A percentile compares a stretch with the other conserved stretches of the same genome.
Evolutionary conservation across 73 alveolate species (phyloP).

Genomic region (Blepharisma stoltei): DNA sequence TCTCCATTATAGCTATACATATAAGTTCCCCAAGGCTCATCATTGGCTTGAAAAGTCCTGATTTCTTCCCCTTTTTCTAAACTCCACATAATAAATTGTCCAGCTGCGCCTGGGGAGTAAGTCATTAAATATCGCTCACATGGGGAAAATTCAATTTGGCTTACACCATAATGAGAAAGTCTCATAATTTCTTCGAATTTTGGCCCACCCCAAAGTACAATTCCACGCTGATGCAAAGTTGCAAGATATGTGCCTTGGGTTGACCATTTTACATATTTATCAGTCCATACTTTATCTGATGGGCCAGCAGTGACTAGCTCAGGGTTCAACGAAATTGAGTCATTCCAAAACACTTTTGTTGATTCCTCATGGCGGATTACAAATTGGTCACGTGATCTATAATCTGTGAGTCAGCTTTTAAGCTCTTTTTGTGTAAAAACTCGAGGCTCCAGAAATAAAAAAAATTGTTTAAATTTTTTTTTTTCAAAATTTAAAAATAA

Average conservation of each 20-base stretch:
- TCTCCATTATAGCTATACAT: slow-evolving; percentile 22
- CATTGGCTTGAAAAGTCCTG: slow-evolving; percentile 25
- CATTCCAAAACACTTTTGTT: slow-evolving; percentile 27
- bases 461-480: too few relatives aligned
- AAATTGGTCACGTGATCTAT: slow-evolving; percentile 13
- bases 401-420: slow-evolving; percentile 5
- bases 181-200: slow-evolving; percentile 7
- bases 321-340: not conserved
- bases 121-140: slow-evolving; percentile 16
- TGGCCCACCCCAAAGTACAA: slow-evolving; percentile 32
- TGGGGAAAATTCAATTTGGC: slow-evolving; percentile 11
- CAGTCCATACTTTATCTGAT: slow-evolving; percentile 28
- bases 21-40: slow-evolving; percentile 29
- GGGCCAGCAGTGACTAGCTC: slow-evolving; percentile 15
- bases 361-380: slow-evolving; percentile 3
- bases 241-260: slow-evolving; percentile 27
- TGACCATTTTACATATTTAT: slow-evolving; percentile 15
- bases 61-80: not conserved
- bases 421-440: slow-evolving; percentile 17
- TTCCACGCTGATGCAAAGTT: slow-evolving; percentile 22
- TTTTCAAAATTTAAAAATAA: too few relatives aligned
- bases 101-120: not conserved
- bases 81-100: slow-evolving; percentile 24
- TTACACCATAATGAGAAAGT: slow-evolving; percentile 23
- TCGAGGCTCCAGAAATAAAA: not conserved